A percentile compares a stretch with the other conserved stretches of the same genome.
Evolutionary conservation across 371 early-diverging fungal genomes (phyloP).

Genomic region (Entomophthora muscae): DNA sequence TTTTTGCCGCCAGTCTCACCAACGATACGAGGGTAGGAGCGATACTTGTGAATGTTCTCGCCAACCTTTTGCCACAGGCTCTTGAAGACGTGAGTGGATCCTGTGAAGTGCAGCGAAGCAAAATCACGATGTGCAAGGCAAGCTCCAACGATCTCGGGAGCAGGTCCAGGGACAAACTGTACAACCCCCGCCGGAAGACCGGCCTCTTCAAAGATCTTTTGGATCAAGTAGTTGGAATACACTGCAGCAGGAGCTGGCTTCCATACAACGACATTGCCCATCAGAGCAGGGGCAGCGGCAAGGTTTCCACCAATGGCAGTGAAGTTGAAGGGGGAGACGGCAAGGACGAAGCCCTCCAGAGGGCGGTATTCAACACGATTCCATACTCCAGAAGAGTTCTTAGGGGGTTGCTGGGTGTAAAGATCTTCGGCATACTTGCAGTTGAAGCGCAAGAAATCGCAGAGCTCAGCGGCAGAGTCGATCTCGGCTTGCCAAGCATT

Average conservation of each 20-base stretch:
- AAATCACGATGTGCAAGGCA: conserved; percentile 70
- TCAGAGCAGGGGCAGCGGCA: conserved; percentile 82
- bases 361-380: conserved; percentile 92
- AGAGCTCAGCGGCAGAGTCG: conserved; percentile 86
- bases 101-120: conserved; percentile 94
- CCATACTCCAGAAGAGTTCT: conserved; percentile 78
- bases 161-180: conserved; percentile 89
- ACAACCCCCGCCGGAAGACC: conserved; percentile 94
- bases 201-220: conserved; percentile 81
- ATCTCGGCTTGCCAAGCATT: conserved; percentile 98
- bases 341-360: conserved; percentile 91
- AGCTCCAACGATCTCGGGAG: no score
- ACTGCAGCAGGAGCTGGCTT: conserved; percentile 69
- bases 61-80: no score
- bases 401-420: conserved; percentile 87
- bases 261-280: conserved; percentile 97
- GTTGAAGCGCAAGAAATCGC: no score
- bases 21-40: no score
- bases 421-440: no score
- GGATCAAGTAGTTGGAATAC: conserved; percentile 79
- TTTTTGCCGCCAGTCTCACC: no score
- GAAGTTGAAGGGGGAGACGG: no score
- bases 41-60: no score
- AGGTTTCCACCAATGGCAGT: no score
- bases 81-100: conserved; percentile 86